A percentile compares a stretch with the other conserved stretches of the same genome.
Evolutionary conservation across 2,329 filamentous ascomycete species (phyloP).

Genomic region (Botrytis pseudocinerea): DNA sequence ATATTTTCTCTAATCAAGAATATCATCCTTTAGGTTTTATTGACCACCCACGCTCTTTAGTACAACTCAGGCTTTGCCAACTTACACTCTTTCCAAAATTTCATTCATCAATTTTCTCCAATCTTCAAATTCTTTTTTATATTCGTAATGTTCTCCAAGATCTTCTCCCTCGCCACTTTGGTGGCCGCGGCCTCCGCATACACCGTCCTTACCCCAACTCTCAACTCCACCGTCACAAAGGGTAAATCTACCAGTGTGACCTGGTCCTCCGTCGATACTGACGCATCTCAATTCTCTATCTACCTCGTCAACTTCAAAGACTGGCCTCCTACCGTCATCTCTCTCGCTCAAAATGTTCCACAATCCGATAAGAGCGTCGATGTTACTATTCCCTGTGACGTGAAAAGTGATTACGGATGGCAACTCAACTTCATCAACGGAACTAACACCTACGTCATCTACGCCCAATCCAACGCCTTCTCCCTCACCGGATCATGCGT

Average conservation of each 20-base stretch:
- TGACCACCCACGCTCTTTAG: slow-evolving; percentile 12
- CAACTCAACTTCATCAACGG: slow-evolving; percentile 25
- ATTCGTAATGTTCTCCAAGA: slow-evolving; percentile 21
- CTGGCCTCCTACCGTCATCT: slow-evolving; percentile 20
- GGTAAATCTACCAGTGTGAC: slow-evolving; percentile 15
- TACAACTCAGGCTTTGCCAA: slow-evolving; percentile 14
- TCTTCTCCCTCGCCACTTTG: slow-evolving; percentile 14
- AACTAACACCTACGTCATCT: slow-evolving; percentile 23
- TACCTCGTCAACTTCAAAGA: slow-evolving; percentile 23
- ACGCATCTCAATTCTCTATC: slow-evolving; percentile 18
- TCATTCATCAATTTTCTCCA: neutral
- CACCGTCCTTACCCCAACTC: slow-evolving; percentile 11
- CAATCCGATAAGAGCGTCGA: neutral
- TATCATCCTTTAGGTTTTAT: slow-evolving; percentile 6
- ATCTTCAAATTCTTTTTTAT: neutral
- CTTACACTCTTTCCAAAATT: slow-evolving; percentile 17
- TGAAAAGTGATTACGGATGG: slow-evolving; percentile 18
- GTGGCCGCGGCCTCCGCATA: slow-evolving; percentile 14
- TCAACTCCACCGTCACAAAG: slow-evolving; percentile 18
- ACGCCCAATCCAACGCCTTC: slow-evolving; percentile 13
- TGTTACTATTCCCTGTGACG: slow-evolving; percentile 10
- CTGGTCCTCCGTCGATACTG: slow-evolving; percentile 16
- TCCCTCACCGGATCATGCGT: slow-evolving; percentile 20
- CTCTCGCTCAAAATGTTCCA: slow-evolving; percentile 22
- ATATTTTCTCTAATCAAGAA: slow-evolving; percentile 5